Evolutionary conservation across 352 stramenopile species (phyloP).

Genomic region (Phytophthora lateralis): DNA sequence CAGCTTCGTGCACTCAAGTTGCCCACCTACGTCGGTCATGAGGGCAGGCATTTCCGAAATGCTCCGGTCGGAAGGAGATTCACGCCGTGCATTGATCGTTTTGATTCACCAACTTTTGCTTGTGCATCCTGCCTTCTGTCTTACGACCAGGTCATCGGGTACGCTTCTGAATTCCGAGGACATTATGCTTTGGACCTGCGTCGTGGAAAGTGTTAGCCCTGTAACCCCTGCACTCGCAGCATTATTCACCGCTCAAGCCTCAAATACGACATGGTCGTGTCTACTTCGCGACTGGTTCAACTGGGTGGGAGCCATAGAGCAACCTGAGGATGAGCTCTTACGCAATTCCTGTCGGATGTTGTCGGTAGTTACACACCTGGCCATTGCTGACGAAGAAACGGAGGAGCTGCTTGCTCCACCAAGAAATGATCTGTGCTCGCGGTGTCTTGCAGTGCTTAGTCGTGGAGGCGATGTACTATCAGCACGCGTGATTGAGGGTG

Average conservation of each 20-base stretch:
- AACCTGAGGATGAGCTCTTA: conserved; percentile 13
- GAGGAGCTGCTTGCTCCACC: conserved; percentile 2
- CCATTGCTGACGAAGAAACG: conserved; percentile 7
- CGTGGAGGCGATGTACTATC: conserved; percentile 9
- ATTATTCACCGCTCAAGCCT: conserved; percentile 24
- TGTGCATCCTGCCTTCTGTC: conserved; percentile 14
- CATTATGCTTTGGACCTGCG: conserved; percentile 41
- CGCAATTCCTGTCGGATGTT: conserved; percentile 35
- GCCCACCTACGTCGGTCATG: conserved; percentile 17
- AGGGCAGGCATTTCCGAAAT: conserved; percentile 50
- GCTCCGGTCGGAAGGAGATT: conserved; percentile 45
- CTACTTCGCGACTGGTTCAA: conserved; percentile 31
- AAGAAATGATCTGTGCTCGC: conserved; percentile 22
- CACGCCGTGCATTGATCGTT: conserved; percentile 24
- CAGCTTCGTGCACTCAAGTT: conserved; percentile 47
- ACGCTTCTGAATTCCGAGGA: conserved; percentile 19
- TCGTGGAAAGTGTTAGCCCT: conserved; percentile 33
- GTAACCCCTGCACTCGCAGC: conserved; percentile 16
- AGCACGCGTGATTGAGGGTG: conserved; percentile 23
- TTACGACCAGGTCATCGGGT: background rate
- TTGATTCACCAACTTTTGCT: conserved; percentile 30
- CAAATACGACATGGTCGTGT: conserved; percentile 24
- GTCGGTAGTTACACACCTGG: conserved; percentile 22
- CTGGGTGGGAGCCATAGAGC: conserved; percentile 9
- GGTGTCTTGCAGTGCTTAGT: conserved; percentile 22